Evolutionary conservation across 164 flowering plant genomes (phyloP), one percentile per base, ranked within the genome.

Genomic region (Liriodendron chinense): DNA sequence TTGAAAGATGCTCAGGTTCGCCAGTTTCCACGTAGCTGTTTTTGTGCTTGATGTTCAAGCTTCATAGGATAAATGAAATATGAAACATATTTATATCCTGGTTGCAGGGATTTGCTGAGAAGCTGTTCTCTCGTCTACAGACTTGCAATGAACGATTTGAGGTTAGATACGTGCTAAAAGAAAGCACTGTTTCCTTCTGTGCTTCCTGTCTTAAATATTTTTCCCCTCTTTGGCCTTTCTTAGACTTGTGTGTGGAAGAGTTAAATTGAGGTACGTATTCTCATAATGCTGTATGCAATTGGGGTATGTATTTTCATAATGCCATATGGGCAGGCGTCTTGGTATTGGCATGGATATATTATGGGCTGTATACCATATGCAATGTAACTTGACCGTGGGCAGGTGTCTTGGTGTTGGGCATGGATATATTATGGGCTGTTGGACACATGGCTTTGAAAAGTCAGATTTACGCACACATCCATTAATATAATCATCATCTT

Each of bases 1-100:
- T 80, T 96, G 77, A 91, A 86, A 75, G 97, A 94, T 89, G 89
- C 98, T 14, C 95, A 92, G 95, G 99, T 93, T 76, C 65, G 75
- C 48, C 65, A 91, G 96, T 71, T 78, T n/a, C 24, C 47, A n/a
- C 7, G 9, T 63, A 13, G 69, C 47, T 76, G 69, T 7, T 77
- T 66, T 48, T 67, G 34, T 10, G 24, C 25, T 5, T 34, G 25
- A 18, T 59, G 9, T 26, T 47, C 56, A 12, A 8, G 66, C 66
- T 25, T 26, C 49, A 56, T 66, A 61, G 24, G 53, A 47, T 23
- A 28, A 22, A 65, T 25, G 74, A 62, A 18, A 7, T 25, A 14
- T 22, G 28, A 25, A 16, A 34, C 47, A 69, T 2, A 65, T 6
- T 0, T 76, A 25, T 49, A 22, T 57, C 73, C 68, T 74, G 57